A percentile compares a stretch with the other conserved stretches of the same genome.
Evolutionary conservation across 2,329 filamentous ascomycete species (phyloP).

Genomic region (Pyrenophora teres): DNA sequence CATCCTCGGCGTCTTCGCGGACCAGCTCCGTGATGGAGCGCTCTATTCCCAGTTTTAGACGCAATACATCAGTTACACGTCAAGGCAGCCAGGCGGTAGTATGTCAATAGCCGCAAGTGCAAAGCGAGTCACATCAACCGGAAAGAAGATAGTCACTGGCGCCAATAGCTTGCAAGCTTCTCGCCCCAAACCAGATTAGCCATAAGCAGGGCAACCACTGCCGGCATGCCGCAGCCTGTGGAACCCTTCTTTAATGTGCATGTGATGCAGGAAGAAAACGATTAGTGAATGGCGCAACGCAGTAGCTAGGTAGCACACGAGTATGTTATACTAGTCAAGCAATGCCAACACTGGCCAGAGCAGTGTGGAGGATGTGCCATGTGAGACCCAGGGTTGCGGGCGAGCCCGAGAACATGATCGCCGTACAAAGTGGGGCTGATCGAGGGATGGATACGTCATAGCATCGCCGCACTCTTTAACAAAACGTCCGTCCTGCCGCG

Average conservation of each 20-base stretch:
- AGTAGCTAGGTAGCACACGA: neutral
- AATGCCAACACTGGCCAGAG: conserved; percentile 9
- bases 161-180: conserved; percentile 8
- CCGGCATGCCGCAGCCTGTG: neutral
- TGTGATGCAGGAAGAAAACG: neutral
- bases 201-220: conserved; percentile 1
- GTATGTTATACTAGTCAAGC: neutral
- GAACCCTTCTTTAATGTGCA: neutral
- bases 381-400: conserved; percentile 10
- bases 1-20: conserved; percentile 37
- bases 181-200: neutral
- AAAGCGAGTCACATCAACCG: conserved; percentile 21
- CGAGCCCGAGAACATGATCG: conserved; percentile 16
- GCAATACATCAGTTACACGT: neutral
- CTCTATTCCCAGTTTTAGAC: conserved; percentile 16
- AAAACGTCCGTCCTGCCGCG: conserved; percentile 28
- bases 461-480: conserved; percentile 18
- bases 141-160: conserved; percentile 14
- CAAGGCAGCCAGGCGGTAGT: neutral
- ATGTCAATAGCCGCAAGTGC: conserved; percentile 1
- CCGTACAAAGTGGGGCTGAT: conserved; percentile 8
- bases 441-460: conserved; percentile 25
- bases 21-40: conserved; percentile 27
- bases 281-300: neutral
- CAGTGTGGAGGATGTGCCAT: conserved; percentile 15